Evolutionary conservation across 495 filamentous ascomycete species (phyloP), one percentile per base, ranked within the genome.

Genomic region (Penicillium antarcticum): DNA sequence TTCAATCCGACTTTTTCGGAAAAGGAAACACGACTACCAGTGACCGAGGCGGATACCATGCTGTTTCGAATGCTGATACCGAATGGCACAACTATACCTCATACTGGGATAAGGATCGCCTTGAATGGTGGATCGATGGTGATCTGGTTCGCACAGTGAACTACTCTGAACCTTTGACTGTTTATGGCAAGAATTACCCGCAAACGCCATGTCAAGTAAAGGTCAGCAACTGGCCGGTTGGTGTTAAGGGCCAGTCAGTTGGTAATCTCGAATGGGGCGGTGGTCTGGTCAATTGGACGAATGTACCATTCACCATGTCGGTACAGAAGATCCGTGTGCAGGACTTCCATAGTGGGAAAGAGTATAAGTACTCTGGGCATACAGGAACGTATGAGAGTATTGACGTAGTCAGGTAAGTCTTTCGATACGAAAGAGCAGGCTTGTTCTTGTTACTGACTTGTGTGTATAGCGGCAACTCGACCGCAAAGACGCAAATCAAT

Each of bases 1-100:
- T 91, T 4, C 87, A 95, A 69, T 86, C 82, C 49, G 91, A 95
- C 65, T 96, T 90, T 70, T 96, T 94, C 62, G 86, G 87, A 64
- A 91, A 94, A 67, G 90, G 88, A 6, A 81, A 87, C 41, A 89
- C 87, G 0, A 73, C 77, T 3, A 79, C 78, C 4, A 91, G 88
- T 66, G 80, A 91, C 66, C 87, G 88, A 33, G 58, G 58, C 19
- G 58, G 48, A 17, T 35, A 32, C 47, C 75, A 80, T 52, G 49
- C 60, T 2, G 75, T 80, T 26, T 68, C 71, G 8, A 81, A 83
- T 57, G 81, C 88, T 23, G 74, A 67, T n/a, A 63, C 73, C 7
- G 65, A 73, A 3, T 95, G 80, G 60, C 80, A 90, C 68, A 94
- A 80, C 32, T 96, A 95, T 60, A 81, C 79, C 1, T 73, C 92